Percentiles rank a stretch among this genome's conserved stretches.
These are phyloP conservation scores for Pseudisothecium myosuroides DNA, from an alignment of 225 moss, liverwort and hornwort genomes.

Conservation along the genomic window DNA sequence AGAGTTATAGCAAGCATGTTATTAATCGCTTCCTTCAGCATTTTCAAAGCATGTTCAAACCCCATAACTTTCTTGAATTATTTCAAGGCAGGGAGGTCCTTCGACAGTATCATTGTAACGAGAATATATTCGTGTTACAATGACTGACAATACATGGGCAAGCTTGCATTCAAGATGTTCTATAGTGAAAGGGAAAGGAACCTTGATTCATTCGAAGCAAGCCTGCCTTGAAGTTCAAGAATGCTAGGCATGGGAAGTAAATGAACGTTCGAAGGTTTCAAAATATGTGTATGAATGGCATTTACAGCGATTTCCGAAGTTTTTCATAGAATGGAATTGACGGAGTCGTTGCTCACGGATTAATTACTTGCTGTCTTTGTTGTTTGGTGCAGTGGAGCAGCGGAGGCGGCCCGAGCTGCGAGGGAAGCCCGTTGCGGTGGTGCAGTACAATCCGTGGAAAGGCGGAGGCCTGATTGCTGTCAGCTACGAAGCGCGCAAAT, in stretches of 20 bases:
- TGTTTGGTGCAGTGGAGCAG: conserved; percentile 58
- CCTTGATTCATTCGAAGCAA: background rate
- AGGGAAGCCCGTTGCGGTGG: conserved; percentile 84
- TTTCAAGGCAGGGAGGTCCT: background rate
- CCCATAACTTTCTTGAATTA: background rate
- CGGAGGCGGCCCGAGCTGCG: conserved; percentile 78
- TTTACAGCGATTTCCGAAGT: background rate
- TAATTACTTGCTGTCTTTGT: background rate
- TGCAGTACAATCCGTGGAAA: conserved; percentile 87
- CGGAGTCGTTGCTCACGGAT: background rate
- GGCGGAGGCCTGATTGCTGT: conserved; percentile 91
- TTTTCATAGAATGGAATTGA: background rate
- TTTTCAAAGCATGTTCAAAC: background rate
- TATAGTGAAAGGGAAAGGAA: background rate
- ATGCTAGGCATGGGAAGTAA: background rate
- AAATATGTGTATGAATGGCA: background rate
- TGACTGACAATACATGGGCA: background rate
- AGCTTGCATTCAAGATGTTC: background rate
- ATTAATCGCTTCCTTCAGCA: background rate
- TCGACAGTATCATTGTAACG: no score
- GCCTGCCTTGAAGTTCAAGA: background rate
- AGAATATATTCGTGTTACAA: background rate
- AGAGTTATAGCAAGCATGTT: background rate
- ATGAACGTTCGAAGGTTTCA: background rate
- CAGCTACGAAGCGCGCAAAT: conserved; percentile 80